A percentile compares a stretch with the other conserved stretches of the same genome.
Conservation (phyloP, 75 land plant genomes). For the Ceratopteris richardii region DNA sequence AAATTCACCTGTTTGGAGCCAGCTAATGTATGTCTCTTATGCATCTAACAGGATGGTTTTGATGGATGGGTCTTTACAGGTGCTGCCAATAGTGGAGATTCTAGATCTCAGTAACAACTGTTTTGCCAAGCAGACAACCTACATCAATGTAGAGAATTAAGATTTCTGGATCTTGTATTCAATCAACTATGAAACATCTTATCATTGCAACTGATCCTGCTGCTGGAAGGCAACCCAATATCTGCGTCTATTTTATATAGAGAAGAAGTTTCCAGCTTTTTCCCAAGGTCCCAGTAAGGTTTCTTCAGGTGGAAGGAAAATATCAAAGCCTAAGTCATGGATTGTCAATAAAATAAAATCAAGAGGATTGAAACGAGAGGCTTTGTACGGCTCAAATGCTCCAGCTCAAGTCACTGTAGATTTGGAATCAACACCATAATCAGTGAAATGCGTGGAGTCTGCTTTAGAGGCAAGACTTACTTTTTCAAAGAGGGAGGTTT, state of each 20-base stretch:
- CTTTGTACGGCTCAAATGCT: constrained; percentile 84
- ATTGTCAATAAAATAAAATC: constrained; percentile 48
- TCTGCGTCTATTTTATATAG: constrained; percentile 68
- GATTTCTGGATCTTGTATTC: constrained; percentile 83
- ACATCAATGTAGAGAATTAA: constrained; percentile 51
- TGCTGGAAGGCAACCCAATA: constrained; percentile 90
- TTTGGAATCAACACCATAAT: too few species aligned
- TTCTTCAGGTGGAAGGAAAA: constrained; percentile 61
- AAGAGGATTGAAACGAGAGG: constrained; percentile 46
- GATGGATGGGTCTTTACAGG: constrained; percentile 94
- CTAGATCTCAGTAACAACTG: constrained; percentile 85
- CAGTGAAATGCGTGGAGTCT: too few species aligned
- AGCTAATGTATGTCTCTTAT: constrained; percentile 71
- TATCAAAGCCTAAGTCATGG: constrained; percentile 60
- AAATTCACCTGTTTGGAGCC: constrained; percentile 70
- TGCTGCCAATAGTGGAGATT: constrained; percentile 81
- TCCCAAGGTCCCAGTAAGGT: constrained; percentile 50
- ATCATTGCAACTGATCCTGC: constrained; percentile 62
- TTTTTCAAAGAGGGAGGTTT: constrained; percentile 43
- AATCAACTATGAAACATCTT: constrained; percentile 57
- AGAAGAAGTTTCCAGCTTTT: constrained; percentile 73
- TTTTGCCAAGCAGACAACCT: constrained; percentile 73
- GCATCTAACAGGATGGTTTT: constrained; percentile 62
- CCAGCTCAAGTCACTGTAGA: too few species aligned
- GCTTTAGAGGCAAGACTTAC: too few species aligned